Percentiles rank a stretch among this genome's conserved stretches.
Conservation (phyloP, 148 eudicot genomes). For the Arctostaphylos glauca region DNA sequence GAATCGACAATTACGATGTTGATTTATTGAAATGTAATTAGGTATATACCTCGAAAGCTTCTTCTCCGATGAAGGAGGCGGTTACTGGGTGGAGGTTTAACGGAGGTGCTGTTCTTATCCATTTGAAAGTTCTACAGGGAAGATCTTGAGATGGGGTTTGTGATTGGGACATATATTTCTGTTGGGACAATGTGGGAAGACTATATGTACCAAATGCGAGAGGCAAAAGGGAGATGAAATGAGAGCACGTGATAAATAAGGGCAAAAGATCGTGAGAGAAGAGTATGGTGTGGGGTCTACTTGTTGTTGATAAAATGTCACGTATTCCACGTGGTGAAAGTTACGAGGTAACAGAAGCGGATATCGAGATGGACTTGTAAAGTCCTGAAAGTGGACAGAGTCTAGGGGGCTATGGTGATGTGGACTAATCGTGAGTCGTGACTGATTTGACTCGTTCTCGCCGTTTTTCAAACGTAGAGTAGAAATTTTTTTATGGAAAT, state of each 20-base stretch:
- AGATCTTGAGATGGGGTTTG: constrained; percentile 23
- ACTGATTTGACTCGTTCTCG: too few relatives aligned
- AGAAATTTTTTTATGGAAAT: too few relatives aligned
- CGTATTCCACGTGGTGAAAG: neutral
- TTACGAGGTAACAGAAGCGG: too few relatives aligned
- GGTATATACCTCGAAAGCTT: constrained; percentile 40
- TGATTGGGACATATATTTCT: neutral
- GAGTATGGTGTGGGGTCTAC: neutral
- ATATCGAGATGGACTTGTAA: too few relatives aligned
- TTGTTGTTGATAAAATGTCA: neutral
- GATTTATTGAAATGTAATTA: too few relatives aligned
- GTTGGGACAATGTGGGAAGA: neutral
- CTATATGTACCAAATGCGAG: neutral
- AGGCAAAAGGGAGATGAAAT: neutral
- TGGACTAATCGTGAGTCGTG: too few relatives aligned
- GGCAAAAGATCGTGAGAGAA: neutral
- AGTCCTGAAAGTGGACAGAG: too few relatives aligned
- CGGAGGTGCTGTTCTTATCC: constrained; percentile 7
- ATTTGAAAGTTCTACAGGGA: constrained; percentile 39
- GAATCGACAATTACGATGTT: too few relatives aligned
- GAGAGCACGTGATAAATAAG: constrained; percentile 17
- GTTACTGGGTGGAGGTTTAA: constrained; percentile 13
- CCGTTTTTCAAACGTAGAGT: too few relatives aligned
- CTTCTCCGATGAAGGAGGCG: constrained; percentile 36
- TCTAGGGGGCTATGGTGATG: too few relatives aligned